A percentile compares a stretch with the other conserved stretches of the same genome.
Conservation (phyloP, 2,329 filamentous ascomycete species). For the Penicillium frequentans region DNA sequence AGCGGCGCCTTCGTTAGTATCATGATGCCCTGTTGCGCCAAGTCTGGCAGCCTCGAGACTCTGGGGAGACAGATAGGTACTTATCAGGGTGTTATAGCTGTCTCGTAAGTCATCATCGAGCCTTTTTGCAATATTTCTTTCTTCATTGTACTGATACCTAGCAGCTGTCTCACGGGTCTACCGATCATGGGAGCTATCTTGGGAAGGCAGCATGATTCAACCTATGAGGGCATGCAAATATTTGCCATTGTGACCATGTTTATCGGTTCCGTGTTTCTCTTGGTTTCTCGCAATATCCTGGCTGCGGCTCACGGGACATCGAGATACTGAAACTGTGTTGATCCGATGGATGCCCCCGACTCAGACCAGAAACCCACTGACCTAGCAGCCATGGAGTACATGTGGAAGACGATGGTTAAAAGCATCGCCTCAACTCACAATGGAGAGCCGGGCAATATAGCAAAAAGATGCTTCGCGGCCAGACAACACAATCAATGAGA, state of each 20-base stretch:
- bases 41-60: slow-evolving; percentile 30
- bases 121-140: neutral
- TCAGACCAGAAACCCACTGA: too few relatives aligned
- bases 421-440: too few relatives aligned
- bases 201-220: neutral
- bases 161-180: neutral
- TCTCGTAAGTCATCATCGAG: slow-evolving; percentile 3
- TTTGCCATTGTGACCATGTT: neutral
- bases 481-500: too few relatives aligned
- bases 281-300: neutral
- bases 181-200: neutral
- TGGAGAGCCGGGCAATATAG: too few relatives aligned
- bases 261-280: neutral
- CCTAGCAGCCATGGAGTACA: too few relatives aligned
- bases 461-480: too few relatives aligned
- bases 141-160: neutral
- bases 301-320: neutral
- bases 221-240: neutral
- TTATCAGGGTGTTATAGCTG: slow-evolving; percentile 19
- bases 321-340: neutral
- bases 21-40: slow-evolving; percentile 32
- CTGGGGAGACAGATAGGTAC: slow-evolving; percentile 37
- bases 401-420: too few relatives aligned
- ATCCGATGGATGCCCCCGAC: too few relatives aligned
- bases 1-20: slow-evolving; percentile 30